phyloP scores from a whole-genome alignment of 2,329 filamentous ascomycete species.

The Cercospora brassicicola region DNA sequence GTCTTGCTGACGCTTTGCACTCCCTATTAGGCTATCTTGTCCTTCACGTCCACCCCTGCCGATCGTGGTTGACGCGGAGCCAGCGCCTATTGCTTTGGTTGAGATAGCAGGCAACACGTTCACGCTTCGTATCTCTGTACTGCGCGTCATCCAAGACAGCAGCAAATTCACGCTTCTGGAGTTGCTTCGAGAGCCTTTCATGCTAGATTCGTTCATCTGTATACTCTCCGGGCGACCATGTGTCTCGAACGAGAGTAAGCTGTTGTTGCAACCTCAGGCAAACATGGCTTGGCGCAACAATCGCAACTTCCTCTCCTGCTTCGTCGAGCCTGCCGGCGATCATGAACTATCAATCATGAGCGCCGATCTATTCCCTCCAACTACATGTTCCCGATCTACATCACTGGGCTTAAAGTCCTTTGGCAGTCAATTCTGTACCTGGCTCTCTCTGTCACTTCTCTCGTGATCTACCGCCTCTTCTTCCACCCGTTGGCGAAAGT shows the following conservation, averaged over 20 bases:
- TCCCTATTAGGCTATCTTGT: background rate
- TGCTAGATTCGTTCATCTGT: background rate
- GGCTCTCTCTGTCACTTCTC: background rate
- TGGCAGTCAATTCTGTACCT: background rate
- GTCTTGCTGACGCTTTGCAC: background rate
- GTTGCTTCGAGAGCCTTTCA: background rate
- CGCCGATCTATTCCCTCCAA: background rate
- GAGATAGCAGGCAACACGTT: background rate
- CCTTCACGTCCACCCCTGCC: background rate
- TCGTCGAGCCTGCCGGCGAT: background rate
- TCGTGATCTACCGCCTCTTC: conserved; percentile 34
- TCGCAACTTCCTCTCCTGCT: background rate
- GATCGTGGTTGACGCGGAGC: background rate
- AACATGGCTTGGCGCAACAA: background rate
- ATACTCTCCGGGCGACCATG: background rate
- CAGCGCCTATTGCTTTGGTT: background rate
- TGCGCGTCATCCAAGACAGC: background rate
- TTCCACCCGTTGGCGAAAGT: conserved; percentile 40
- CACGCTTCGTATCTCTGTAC: no score
- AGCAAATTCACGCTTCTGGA: background rate
- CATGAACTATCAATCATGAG: background rate
- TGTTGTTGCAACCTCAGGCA: background rate
- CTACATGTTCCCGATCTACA: background rate
- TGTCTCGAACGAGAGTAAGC: background rate
- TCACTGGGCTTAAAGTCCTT: background rate